phyloP scores from a whole-genome alignment of 495 filamentous ascomycete species.

The Geoglossum glabrum region DNA sequence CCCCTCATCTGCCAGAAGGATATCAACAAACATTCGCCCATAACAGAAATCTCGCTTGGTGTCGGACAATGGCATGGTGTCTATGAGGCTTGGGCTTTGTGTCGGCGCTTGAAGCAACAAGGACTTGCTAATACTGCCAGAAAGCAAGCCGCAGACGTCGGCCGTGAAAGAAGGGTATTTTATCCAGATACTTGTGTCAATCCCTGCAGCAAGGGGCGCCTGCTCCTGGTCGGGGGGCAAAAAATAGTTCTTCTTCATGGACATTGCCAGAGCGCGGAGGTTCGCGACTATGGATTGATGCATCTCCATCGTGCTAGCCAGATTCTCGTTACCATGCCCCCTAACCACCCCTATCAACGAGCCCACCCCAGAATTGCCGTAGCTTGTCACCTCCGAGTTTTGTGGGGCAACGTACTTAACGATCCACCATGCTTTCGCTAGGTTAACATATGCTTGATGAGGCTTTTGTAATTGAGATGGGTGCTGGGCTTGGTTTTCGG shows the following conservation, averaged over 20 bases:
- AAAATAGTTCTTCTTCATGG: slow-evolving; percentile 64
- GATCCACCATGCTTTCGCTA: slow-evolving; percentile 74
- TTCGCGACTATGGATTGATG: slow-evolving; percentile 37
- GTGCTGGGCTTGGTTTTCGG: slow-evolving; percentile 16
- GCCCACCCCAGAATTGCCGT: slow-evolving; percentile 26
- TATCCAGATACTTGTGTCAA: slow-evolving; percentile 58
- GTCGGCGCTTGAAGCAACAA: slow-evolving; percentile 21
- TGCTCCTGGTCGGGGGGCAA: slow-evolving; percentile 39
- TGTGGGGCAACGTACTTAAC: slow-evolving; percentile 37
- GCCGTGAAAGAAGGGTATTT: slow-evolving; percentile 48
- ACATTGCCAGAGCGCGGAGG: slow-evolving; percentile 51
- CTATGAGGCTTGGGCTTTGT: slow-evolving; percentile 26
- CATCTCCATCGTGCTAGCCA: slow-evolving; percentile 28
- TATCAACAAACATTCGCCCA: slow-evolving; percentile 48
- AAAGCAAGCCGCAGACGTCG: slow-evolving; percentile 39
- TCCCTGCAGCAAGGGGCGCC: slow-evolving; percentile 38
- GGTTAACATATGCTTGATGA: slow-evolving; percentile 52
- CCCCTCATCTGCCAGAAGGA: slow-evolving; percentile 46
- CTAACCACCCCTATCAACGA: slow-evolving; percentile 23
- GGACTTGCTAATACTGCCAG: slow-evolving; percentile 34
- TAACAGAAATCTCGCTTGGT: slow-evolving; percentile 49
- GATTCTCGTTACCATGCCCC: slow-evolving; percentile 26
- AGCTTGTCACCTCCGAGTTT: slow-evolving; percentile 17
- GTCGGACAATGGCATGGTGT: slow-evolving; percentile 58
- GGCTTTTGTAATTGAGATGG: neutral